Base-by-base conservation (phyloP, 2,329 filamentous ascomycete genomes). In the Westerdykella sp. region DNA sequence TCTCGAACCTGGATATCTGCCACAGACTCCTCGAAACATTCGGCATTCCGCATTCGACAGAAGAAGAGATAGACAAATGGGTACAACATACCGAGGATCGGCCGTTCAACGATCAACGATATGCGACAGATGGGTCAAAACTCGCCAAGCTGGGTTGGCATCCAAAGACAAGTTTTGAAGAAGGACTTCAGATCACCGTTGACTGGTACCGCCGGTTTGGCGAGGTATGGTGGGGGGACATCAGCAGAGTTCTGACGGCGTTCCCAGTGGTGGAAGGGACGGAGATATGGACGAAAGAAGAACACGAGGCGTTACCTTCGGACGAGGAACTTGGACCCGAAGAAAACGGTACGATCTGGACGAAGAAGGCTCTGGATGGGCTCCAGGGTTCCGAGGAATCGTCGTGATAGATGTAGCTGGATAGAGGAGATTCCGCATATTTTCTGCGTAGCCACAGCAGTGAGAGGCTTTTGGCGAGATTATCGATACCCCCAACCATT, bases 31-130 rank as follows among this genome's bases (percentile, higher is more conserved):
- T 90, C 21, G 70, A 73, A 25, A 73, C 81, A 44, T 80, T 88
- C 60, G 73, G 73, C 15, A 74, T 85, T 45, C 46, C 57, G 10
- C 50, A 57, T 40, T 40, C 42, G 11, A 62, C 54, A 9, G 66
- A 71, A 6, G 45, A 55, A 11, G 74, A 81, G 41, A 73, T 83
- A 42, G 71, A 75, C 45, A 75, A 75, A 55, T 85, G 81, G 76
- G 78, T 90, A 54, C 80, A 84, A 63, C 84, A 87, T 66, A 87
- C 84, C 2, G 76, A 82, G 50, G 86, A 93, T 67, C 76, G 87
- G 15, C 86, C 85, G 0, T 91, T 68, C 56, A 67, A 68, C 39
- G 67, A 69, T 42, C 60, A 63, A 41, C 57, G 66, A 18, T 68
- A 68, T 44, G 64, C 64, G 2, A 66, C 66, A 1, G 64, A 69